These are phyloP conservation scores for Linanthus parryae DNA, from an alignment of 148 eudicot genomes.

Conservation along the genomic window DNA sequence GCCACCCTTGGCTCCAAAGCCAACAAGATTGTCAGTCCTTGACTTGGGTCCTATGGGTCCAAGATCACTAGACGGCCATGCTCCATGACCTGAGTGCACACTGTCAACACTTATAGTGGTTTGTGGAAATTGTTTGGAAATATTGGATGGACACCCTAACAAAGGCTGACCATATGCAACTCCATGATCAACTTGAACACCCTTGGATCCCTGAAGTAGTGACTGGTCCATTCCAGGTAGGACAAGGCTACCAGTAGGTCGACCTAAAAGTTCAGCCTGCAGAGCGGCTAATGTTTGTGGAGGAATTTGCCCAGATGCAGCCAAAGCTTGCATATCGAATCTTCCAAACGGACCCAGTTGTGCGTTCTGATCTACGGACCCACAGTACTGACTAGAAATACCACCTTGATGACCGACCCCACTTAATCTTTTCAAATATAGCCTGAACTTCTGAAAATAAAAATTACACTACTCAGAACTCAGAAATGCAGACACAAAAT, in stretches of 20 bases:
- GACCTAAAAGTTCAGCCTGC: conserved; percentile 48
- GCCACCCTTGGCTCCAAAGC: conserved; percentile 17
- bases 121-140: conserved; percentile 27
- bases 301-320: conserved; percentile 44
- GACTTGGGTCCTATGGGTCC: conserved; percentile 16
- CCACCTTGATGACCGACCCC: conserved; percentile 44
- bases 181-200: conserved; percentile 22
- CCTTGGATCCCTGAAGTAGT: conserved; percentile 23
- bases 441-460: conserved; percentile 45
- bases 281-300: conserved; percentile 43
- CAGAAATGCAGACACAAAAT: not conserved
- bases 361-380: conserved; percentile 30
- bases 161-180: conserved; percentile 35
- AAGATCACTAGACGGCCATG: conserved; percentile 27
- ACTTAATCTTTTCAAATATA: conserved; percentile 43
- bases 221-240: conserved; percentile 31
- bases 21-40: conserved; percentile 16
- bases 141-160: conserved; percentile 29
- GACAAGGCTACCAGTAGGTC: conserved; percentile 24
- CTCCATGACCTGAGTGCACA: conserved; percentile 20
- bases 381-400: conserved; percentile 28
- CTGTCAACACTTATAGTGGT: conserved; percentile 17
- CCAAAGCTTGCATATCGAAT: conserved; percentile 42
- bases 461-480: not conserved
- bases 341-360: conserved; percentile 33